phyloP scores from a whole-genome alignment of 1,284 basidiomycete genomes.

The Sphaerobolus stellatus region DNA sequence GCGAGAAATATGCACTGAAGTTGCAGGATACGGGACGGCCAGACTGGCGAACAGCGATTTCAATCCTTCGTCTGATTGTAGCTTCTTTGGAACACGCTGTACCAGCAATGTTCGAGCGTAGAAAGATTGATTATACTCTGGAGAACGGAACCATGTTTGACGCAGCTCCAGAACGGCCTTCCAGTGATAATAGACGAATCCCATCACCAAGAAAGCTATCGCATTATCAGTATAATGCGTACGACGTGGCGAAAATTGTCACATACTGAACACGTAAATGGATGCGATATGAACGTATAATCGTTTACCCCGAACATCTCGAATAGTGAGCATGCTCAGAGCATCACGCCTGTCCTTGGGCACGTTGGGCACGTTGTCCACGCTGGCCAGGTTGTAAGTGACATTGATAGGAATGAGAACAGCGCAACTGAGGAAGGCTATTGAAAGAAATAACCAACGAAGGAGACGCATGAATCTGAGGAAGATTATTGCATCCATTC shows the following conservation, averaged over 20 bases:
- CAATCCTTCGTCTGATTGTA: constrained; percentile 76
- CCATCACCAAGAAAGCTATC: constrained; percentile 53
- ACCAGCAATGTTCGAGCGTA: constrained; percentile 79
- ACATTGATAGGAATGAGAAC: constrained; percentile 82
- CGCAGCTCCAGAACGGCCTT: constrained; percentile 68
- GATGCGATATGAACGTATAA: constrained; percentile 77
- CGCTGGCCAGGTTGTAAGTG: constrained; percentile 66
- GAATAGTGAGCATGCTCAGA: constrained; percentile 77
- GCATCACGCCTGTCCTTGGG: constrained; percentile 51
- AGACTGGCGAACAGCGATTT: constrained; percentile 67
- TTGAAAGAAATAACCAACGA: constrained; percentile 71
- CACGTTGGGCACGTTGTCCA: too few relatives aligned
- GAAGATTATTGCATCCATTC: constrained; percentile 91
- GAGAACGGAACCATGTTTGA: constrained; percentile 71
- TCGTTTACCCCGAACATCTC: constrained; percentile 63
- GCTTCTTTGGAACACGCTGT: constrained; percentile 69
- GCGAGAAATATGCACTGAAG: constrained; percentile 79
- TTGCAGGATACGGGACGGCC: constrained; percentile 81
- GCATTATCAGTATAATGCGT: constrained; percentile 14
- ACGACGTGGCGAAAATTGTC: constrained; percentile 21
- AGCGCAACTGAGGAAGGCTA: constrained; percentile 67
- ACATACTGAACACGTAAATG: constrained; percentile 68
- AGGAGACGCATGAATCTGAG: constrained; percentile 90
- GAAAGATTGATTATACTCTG: constrained; percentile 73
- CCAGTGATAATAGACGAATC: constrained; percentile 72